A percentile compares a stretch with the other conserved stretches of the same genome.
phyloP scores from a whole-genome alignment of 208 protist species.

The Crithidia brevicula region DNA sequence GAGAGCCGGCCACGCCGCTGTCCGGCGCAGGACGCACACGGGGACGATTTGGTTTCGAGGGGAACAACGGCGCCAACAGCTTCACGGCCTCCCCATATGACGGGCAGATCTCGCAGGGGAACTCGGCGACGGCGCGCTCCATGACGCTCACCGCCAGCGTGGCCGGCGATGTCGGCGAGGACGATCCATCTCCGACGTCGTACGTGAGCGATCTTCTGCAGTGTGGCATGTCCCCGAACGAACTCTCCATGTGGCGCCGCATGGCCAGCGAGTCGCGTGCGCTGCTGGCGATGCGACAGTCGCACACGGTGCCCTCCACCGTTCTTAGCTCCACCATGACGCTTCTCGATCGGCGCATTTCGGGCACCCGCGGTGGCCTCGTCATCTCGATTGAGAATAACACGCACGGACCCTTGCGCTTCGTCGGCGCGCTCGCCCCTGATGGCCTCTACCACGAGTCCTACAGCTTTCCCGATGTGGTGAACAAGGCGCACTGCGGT shows the following conservation, averaged over 20 bases:
- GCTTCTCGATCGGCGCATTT: slow-evolving; percentile 50
- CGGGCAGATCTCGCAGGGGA: slow-evolving; percentile 4
- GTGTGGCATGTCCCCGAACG: slow-evolving; percentile 43
- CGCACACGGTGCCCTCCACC: slow-evolving; percentile 54
- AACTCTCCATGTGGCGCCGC: slow-evolving; percentile 62
- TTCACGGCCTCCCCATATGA: slow-evolving; percentile 1
- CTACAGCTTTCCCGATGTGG: slow-evolving; percentile 61
- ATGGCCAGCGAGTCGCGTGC: slow-evolving; percentile 59
- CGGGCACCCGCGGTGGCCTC: slow-evolving; percentile 41
- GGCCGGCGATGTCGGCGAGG: slow-evolving; percentile 1
- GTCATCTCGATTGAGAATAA: slow-evolving; percentile 69
- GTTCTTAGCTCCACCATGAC: slow-evolving; percentile 53
- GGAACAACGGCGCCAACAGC: background rate
- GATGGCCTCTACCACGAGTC: slow-evolving; percentile 43
- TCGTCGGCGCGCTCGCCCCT: slow-evolving; percentile 52
- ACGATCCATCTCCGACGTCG: background rate
- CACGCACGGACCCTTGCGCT: slow-evolving; percentile 40
- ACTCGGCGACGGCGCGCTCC: background rate
- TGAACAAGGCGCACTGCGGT: slow-evolving; percentile 53
- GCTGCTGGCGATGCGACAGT: slow-evolving; percentile 54
- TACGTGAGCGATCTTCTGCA: slow-evolving; percentile 19
- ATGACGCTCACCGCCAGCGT: background rate
- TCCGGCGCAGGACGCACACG: slow-evolving; percentile 5
- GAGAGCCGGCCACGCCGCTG: slow-evolving; percentile 12
- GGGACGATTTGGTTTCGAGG: background rate